Percentiles rank a stretch among this genome's conserved stretches.
Conservation (phyloP, 2,329 filamentous ascomycete species). For the Fusarium buxicola region DNA sequence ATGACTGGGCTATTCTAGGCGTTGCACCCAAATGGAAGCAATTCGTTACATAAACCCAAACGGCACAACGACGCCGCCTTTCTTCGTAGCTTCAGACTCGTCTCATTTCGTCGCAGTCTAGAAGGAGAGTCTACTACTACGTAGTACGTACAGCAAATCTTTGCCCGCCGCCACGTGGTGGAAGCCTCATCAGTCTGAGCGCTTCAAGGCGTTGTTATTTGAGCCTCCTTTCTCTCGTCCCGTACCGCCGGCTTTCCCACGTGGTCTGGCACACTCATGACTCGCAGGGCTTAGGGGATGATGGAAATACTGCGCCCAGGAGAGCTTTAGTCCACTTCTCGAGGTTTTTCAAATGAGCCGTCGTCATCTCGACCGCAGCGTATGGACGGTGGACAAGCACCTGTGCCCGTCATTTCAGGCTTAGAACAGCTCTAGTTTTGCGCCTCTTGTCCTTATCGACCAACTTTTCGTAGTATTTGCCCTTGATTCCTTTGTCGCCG, state of each 20-base stretch:
- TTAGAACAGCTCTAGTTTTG: slow-evolving; percentile 2
- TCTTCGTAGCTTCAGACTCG: too few relatives aligned
- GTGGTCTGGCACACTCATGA: slow-evolving; percentile 6
- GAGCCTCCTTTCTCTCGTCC: slow-evolving; percentile 11
- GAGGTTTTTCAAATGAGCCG: neutral
- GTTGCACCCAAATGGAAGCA: neutral
- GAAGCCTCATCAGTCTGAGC: neutral
- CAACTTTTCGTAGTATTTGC: too few relatives aligned
- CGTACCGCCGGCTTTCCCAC: slow-evolving; percentile 14
- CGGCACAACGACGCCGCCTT: neutral
- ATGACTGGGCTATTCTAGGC: neutral
- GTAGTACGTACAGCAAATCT: neutral
- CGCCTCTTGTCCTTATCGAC: neutral
- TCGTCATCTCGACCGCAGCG: neutral
- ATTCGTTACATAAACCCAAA: slow-evolving; percentile 4
- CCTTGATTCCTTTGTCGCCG: too few relatives aligned
- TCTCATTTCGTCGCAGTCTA: neutral
- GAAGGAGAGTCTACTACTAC: neutral
- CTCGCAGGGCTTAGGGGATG: slow-evolving; percentile 2
- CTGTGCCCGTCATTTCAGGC: neutral
- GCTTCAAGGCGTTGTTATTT: neutral
- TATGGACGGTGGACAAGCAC: neutral
- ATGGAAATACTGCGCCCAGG: neutral
- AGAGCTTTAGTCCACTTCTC: neutral
- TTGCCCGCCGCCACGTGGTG: slow-evolving; percentile 5